These are phyloP conservation scores for Thecaphora thlaspeos DNA, from an alignment of 1,284 basidiomycete species.

Conservation along the genomic window DNA sequence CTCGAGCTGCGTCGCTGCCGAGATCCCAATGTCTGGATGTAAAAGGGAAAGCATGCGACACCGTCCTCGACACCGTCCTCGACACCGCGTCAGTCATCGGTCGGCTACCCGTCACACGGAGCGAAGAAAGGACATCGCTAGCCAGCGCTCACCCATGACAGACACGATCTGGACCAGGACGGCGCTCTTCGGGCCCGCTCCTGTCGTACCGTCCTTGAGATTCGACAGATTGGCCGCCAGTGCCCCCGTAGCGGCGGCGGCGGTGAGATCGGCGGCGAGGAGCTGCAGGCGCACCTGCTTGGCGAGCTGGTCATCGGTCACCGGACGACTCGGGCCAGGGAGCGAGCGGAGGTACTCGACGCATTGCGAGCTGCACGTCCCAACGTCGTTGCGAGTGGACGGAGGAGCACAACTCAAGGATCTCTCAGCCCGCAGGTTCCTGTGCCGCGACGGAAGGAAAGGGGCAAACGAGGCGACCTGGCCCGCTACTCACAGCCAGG, in stretches of 20 bases:
- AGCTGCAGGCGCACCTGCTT: slow-evolving; percentile 17
- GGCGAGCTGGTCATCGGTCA: slow-evolving; percentile 19
- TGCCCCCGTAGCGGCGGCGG: slow-evolving; percentile 7
- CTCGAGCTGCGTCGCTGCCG: slow-evolving; percentile 23
- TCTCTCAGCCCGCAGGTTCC: neutral
- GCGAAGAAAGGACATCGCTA: neutral
- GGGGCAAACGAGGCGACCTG: too few species aligned
- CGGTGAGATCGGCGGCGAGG: slow-evolving; percentile 19
- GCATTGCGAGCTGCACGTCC: neutral
- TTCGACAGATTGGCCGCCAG: slow-evolving; percentile 1
- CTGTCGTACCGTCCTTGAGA: slow-evolving; percentile 6
- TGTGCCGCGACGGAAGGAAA: neutral
- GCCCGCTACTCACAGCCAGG: slow-evolving; percentile 20
- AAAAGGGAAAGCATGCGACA: too few species aligned
- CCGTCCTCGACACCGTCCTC: too few species aligned
- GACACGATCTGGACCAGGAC: slow-evolving; percentile 25
- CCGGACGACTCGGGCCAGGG: neutral
- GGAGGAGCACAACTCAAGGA: neutral
- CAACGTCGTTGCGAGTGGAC: neutral
- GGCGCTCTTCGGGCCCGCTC: slow-evolving; percentile 8
- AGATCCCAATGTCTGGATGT: slow-evolving; percentile 20
- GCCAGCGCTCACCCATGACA: slow-evolving; percentile 6
- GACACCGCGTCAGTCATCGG: too few species aligned
- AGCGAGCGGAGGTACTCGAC: slow-evolving; percentile 6
- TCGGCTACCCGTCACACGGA: too few species aligned